Evolutionary conservation across 306 rosid genomes (phyloP), one percentile per base, ranked within the genome.

Genomic region (Morella rubra): DNA sequence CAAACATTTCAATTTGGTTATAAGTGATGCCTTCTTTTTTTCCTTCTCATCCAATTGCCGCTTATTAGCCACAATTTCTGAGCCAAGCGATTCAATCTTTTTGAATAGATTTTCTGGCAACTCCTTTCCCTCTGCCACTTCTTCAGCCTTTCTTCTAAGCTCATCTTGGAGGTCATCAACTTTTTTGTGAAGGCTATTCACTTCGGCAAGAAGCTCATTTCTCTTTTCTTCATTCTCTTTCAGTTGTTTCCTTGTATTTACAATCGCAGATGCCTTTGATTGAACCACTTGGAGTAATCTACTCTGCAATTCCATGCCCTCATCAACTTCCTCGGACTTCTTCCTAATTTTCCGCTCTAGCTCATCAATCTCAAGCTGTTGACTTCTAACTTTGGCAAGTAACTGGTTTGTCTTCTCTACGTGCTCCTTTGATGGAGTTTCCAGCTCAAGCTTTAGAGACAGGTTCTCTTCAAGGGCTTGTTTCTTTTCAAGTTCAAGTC

Each of bases 261-360:
- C 53, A 40, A 83, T 73, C 68, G 66, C 76, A 40, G 87, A 73
- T 3, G 74, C 81, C 58, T 88, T 93, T 51, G 82, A 79, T 15
- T 80, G 88, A 59, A 87, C 76, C 50, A 81, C 49, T 51, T 77
- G 82, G 11, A 83, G 50, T 62, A 91, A 85, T 22, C 61, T 82
- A 49, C 55, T 84, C n/a, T 88, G 96, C 40, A 88, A 75, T 72
- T 51, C 72, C 81, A 81, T 77, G 22, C 83, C 85, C 75, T 87
- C 89, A 3, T 87, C 89, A 11, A 79, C 77, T 69, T 92, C 87
- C 79, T 42, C 75, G 19, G 76, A 71, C 82, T 76, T 85, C 16
- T 72, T 78, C 22, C 56, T 40, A 40, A 87, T 81, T 76, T 66
- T 81, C 69, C 67, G 69, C 54, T 81, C 84, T 8, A 92, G 82